These are phyloP conservation scores for Termitomyces bulborhizus DNA, from an alignment of 768 basidiomycete species.

Conservation along the genomic window DNA sequence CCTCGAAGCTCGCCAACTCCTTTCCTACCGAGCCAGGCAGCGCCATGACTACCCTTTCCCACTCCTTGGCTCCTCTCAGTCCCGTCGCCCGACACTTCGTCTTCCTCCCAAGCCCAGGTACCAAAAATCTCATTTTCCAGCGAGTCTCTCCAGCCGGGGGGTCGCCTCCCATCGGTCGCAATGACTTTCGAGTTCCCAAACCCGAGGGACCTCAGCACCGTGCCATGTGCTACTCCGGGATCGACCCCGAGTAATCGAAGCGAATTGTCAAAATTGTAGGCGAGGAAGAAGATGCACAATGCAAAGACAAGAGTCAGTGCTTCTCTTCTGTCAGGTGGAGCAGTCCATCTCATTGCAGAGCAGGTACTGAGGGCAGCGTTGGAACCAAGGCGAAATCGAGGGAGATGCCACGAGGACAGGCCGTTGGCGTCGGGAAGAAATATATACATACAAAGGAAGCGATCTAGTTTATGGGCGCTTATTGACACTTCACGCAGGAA, in stretches of 20 bases:
- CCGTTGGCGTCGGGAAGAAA: neutral
- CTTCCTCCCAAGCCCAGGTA: conserved; percentile 61
- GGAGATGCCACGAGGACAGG: neutral
- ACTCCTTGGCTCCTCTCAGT: conserved; percentile 38
- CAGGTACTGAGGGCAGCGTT: neutral
- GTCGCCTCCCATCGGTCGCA: conserved; percentile 41
- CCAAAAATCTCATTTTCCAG: conserved; percentile 65
- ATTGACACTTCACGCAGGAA: too few species aligned
- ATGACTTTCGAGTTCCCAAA: conserved; percentile 30
- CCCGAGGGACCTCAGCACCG: conserved; percentile 33
- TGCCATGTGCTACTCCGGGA: conserved; percentile 29
- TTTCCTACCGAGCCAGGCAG: conserved; percentile 35
- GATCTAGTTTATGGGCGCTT: neutral
- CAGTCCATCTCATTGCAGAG: conserved; percentile 49
- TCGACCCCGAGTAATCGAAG: conserved; percentile 46
- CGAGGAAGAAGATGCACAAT: conserved; percentile 57
- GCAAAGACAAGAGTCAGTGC: conserved; percentile 61
- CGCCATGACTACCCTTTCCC: conserved; percentile 35
- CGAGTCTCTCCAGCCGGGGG: conserved; percentile 45
- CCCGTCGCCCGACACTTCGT: conserved; percentile 51
- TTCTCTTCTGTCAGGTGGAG: conserved; percentile 71
- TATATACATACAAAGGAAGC: neutral
- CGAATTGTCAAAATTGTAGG: conserved; percentile 69
- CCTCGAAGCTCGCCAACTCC: conserved; percentile 19
- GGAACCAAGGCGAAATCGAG: neutral